Evolutionary conservation across 306 rosid genomes (phyloP).

Genomic region (Carpinus viminea): DNA sequence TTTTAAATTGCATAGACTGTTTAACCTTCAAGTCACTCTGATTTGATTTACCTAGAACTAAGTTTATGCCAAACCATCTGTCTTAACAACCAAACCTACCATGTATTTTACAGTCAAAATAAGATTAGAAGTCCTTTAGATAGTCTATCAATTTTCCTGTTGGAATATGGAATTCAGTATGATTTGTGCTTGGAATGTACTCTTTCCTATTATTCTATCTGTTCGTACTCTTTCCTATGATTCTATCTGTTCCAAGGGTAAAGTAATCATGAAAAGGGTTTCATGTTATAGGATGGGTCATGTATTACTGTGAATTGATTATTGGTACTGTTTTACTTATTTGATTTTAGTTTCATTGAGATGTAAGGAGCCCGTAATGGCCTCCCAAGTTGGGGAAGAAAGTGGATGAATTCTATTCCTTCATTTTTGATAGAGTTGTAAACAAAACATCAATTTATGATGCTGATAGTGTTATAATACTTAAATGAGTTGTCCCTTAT

Average conservation of each 20-base stretch:
- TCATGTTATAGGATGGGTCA: not conserved
- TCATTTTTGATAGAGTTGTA: not conserved
- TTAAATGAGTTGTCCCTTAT: not conserved
- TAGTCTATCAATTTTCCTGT: not conserved
- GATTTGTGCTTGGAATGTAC: not conserved
- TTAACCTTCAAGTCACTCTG: not conserved
- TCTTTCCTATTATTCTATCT: not conserved
- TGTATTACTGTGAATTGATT: not conserved
- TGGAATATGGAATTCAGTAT: not conserved
- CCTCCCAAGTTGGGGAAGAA: slow-evolving; percentile 6
- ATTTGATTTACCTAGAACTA: not conserved
- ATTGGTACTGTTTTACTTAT: not conserved
- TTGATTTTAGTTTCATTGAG: not conserved
- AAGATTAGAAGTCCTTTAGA: not conserved
- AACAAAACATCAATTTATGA: not conserved
- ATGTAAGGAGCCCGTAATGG: not conserved
- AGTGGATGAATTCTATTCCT: slow-evolving; percentile 1
- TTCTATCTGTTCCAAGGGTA: not conserved
- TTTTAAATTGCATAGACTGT: not conserved
- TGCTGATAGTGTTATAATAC: not conserved
- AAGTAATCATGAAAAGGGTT: not conserved
- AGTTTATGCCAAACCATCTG: not conserved
- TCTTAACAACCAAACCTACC: not conserved
- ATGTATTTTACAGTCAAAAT: not conserved
- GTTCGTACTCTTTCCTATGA: not conserved